Conservation (phyloP, 225 moss, liverwort and hornwort species). For the Marchantia paleacea region DNA sequence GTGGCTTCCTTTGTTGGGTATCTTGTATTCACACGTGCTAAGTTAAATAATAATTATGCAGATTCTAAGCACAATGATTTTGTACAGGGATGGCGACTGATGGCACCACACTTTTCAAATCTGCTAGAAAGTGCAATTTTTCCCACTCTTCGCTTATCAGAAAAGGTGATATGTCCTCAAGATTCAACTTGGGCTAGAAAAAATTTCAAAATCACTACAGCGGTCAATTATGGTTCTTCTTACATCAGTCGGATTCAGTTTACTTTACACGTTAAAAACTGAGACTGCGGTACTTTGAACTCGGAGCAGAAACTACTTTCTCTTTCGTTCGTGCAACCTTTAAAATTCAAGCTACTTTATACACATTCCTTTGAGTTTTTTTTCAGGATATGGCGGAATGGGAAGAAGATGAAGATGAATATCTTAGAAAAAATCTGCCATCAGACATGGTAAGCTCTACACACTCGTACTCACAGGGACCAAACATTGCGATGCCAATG, state of each 20-base stretch:
- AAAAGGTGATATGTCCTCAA: slow-evolving; percentile 50
- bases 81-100: slow-evolving; percentile 84
- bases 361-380: background rate
- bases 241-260: background rate
- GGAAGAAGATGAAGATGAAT: slow-evolving; percentile 95
- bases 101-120: slow-evolving; percentile 85
- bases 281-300: no score
- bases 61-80: background rate
- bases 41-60: no score
- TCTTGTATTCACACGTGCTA: no score
- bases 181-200: background rate
- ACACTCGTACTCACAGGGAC: background rate
- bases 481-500: background rate
- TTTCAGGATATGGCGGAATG: slow-evolving; percentile 82
- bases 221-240: background rate
- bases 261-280: no score
- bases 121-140: slow-evolving; percentile 87
- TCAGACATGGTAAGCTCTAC: slow-evolving; percentile 65
- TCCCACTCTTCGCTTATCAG: slow-evolving; percentile 71
- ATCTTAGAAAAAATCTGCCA: slow-evolving; percentile 83
- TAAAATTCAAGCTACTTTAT: background rate
- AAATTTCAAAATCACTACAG: background rate
- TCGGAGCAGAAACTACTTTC: no score
- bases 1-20: no score
- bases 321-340: no score